Conservation (phyloP, 208 protist genomes). For the Trypanosoma caninum region DNA sequence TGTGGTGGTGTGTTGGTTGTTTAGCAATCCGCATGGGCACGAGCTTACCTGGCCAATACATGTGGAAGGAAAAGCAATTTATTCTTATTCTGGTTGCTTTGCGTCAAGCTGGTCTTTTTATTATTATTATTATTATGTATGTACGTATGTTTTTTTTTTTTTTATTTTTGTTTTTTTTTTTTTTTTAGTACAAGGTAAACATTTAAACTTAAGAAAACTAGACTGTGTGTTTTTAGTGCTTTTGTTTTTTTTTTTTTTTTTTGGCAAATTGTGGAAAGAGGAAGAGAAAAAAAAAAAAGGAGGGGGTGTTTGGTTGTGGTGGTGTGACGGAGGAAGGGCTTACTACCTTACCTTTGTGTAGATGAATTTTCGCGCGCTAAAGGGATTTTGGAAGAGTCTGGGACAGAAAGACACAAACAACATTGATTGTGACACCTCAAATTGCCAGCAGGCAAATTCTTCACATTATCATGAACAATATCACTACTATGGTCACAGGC, state of each 20-base stretch:
- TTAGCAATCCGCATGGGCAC: no score
- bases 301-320: not conserved
- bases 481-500: not conserved
- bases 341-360: not conserved
- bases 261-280: not conserved
- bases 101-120: no score
- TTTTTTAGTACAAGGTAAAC: no score
- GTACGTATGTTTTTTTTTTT: no score
- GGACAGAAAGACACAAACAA: not conserved
- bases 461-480: not conserved
- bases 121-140: no score
- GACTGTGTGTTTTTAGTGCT: no score
- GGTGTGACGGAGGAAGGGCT: not conserved
- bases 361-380: constrained; percentile 23
- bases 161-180: no score
- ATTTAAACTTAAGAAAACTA: not conserved
- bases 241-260: no score
- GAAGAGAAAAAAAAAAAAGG: not conserved
- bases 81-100: no score
- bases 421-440: not conserved
- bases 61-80: not conserved
- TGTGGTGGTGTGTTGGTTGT: not conserved
- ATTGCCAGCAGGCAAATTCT: not conserved
- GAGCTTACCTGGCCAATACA: not conserved
- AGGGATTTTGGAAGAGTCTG: constrained; percentile 19